These are phyloP conservation scores for Candida golubevii DNA, from an alignment of 805 yeast species.

Conservation along the genomic window DNA sequence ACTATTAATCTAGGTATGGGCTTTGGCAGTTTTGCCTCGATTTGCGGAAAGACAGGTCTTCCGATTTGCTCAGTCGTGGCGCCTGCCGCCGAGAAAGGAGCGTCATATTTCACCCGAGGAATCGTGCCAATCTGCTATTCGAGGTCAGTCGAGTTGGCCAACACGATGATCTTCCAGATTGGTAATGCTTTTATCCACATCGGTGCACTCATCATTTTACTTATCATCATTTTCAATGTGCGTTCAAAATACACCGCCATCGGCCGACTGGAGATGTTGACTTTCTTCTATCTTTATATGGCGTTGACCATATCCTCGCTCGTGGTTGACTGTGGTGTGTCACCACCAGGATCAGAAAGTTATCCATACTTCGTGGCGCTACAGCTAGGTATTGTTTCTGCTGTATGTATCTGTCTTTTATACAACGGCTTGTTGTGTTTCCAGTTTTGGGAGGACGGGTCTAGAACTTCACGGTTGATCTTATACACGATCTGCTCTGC, in stretches of 20 bases:
- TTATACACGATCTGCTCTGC: conserved; percentile 48
- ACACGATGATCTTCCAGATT: conserved; percentile 83
- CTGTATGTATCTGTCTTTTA: conserved; percentile 64
- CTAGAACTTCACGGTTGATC: conserved; percentile 55
- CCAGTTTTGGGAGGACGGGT: conserved; percentile 95
- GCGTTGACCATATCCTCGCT: conserved; percentile 60
- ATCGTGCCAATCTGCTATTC: conserved; percentile 78
- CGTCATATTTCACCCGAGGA: conserved; percentile 45
- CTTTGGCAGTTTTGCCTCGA: conserved; percentile 59
- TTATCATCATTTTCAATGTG: conserved; percentile 71
- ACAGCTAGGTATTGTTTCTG: conserved; percentile 71
- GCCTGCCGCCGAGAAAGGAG: conserved; percentile 34
- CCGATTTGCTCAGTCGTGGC: conserved; percentile 78
- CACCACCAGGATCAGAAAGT: conserved; percentile 74
- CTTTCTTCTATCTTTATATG: conserved; percentile 59
- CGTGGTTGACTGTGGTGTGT: conserved; percentile 87
- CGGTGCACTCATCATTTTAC: conserved; percentile 59
- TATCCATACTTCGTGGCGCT: conserved; percentile 81
- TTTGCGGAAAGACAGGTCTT: conserved; percentile 66
- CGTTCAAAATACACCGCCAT: conserved; percentile 90
- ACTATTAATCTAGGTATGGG: conserved; percentile 36
- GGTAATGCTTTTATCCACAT: conserved; percentile 87
- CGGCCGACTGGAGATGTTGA: conserved; percentile 82
- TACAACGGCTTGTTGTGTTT: conserved; percentile 78
- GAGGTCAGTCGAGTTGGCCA: conserved; percentile 80